A percentile compares a stretch with the other conserved stretches of the same genome.
Conservation (phyloP, 495 filamentous ascomycete species). For the Melanomma pulvis-pyrius region DNA sequence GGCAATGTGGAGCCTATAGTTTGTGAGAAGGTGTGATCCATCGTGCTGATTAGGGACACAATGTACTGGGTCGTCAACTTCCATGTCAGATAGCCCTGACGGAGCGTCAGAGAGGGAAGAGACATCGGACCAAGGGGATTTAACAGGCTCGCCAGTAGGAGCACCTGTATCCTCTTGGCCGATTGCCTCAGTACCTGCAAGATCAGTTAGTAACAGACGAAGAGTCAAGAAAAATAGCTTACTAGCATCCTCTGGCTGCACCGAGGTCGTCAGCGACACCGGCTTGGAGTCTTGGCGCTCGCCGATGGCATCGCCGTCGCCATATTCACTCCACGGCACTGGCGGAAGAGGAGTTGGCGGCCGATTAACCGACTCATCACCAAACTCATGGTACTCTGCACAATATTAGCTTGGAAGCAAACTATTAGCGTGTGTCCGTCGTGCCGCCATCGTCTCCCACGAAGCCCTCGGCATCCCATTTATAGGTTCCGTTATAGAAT, state of each 20-base stretch:
- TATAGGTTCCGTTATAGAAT: conserved; percentile 9
- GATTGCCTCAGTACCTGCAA: neutral
- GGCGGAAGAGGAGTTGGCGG: neutral
- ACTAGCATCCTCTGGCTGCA: neutral
- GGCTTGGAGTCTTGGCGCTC: neutral
- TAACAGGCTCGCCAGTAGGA: neutral
- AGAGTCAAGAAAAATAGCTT: neutral
- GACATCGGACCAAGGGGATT: conserved; percentile 4
- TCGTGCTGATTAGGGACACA: neutral
- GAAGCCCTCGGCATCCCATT: conserved; percentile 19
- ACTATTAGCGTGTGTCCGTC: neutral
- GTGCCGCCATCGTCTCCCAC: conserved; percentile 9
- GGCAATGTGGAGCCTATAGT: neutral
- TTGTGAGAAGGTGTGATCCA: neutral
- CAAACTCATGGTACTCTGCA: conserved; percentile 5
- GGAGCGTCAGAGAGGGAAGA: conserved; percentile 11
- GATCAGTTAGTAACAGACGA: neutral
- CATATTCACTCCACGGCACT: neutral
- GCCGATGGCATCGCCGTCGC: neutral
- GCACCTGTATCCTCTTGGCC: neutral
- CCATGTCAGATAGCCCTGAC: neutral
- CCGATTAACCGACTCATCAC: neutral
- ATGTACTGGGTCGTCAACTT: neutral
- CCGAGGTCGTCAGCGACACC: too few relatives aligned
- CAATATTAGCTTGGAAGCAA: neutral